Base-by-base conservation (phyloP, 345 rosid genomes). In the Eucalyptus erythrocorys region DNA sequence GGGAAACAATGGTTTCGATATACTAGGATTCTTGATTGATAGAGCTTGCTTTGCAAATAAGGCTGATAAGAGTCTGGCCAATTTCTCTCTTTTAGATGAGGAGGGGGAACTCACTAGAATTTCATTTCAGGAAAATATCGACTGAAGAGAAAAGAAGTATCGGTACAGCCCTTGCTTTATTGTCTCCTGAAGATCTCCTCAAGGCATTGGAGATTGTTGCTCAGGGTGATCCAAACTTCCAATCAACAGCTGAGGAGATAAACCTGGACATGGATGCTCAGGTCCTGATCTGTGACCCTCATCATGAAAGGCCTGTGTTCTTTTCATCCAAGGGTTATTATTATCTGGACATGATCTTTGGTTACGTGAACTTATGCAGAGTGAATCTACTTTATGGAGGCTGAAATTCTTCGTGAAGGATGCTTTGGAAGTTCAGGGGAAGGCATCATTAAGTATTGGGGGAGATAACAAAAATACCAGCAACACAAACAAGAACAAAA, bases 371-470 rank as follows among this genome's bases (percentile, higher is more conserved):
- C 45, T 51, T 51, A 45, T 53, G 88, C 93, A 94, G 99, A 94
- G 93, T 47, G 99, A 96, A 91, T 92, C 95, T 81, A 97, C 99
- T 19, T 89, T 97, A 30, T 97, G 99, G 99, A 96, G 96, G 90
- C 91, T 97, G 89, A 96, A 94, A 93, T 90, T 95, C 89, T 94
- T 97, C 43, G 97, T 97, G 91, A 95, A 93, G 92, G 95, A 95
- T 89, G 94, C 97, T 14, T 87, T 95, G 37, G 95, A 96, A 92
- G 89, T 50, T 59, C 93, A 88, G 90, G 89, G 89, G 49, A 94
- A 92, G 91, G 91, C 87, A 88, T 90, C 91, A 30, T 85, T 89
- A 17, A 93, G 89, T 87, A 88, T 50, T 4, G 90, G 91, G 45
- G 90, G 87, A 88, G 90, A 93, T 86, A 87, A 88, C 91, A 90